phyloP scores from a whole-genome alignment of 257 asterid genomes.

The Nicotiana knightiana region DNA sequence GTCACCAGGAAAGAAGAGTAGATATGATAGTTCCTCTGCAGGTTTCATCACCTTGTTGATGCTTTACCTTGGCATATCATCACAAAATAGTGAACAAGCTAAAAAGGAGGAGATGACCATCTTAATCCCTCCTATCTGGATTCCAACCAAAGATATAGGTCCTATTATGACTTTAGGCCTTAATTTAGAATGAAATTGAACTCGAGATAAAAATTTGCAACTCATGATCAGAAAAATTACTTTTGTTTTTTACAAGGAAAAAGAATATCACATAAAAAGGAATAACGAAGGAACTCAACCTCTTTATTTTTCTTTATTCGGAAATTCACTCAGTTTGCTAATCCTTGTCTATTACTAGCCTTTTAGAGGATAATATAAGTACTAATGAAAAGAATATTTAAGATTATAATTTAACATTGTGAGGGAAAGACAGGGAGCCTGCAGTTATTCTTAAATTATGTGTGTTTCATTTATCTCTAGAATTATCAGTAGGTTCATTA shows the following conservation, averaged over 20 bases:
- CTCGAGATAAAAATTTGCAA: background rate
- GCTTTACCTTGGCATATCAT: background rate
- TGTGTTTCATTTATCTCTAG: background rate
- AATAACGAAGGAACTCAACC: background rate
- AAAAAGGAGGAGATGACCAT: background rate
- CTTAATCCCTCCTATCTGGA: background rate
- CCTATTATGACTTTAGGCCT: background rate
- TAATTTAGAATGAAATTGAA: background rate
- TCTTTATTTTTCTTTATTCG: background rate
- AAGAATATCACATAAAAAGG: background rate
- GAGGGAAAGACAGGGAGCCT: background rate
- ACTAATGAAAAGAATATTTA: background rate
- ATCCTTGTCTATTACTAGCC: background rate
- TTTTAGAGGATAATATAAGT: background rate
- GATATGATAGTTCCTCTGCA: background rate
- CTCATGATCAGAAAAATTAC: background rate
- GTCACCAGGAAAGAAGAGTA: background rate
- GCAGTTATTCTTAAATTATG: background rate
- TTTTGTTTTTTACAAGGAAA: background rate
- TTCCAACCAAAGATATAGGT: background rate
- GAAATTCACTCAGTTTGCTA: background rate
- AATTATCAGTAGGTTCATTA: background rate
- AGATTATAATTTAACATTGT: background rate
- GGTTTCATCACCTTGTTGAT: constrained; percentile 1
- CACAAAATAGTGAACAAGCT: constrained; percentile 2